A percentile compares a stretch with the other conserved stretches of the same genome.
Conservation (phyloP, 192 early-diverging fungal genomes). For the Linnemannia schmuckeri region DNA sequence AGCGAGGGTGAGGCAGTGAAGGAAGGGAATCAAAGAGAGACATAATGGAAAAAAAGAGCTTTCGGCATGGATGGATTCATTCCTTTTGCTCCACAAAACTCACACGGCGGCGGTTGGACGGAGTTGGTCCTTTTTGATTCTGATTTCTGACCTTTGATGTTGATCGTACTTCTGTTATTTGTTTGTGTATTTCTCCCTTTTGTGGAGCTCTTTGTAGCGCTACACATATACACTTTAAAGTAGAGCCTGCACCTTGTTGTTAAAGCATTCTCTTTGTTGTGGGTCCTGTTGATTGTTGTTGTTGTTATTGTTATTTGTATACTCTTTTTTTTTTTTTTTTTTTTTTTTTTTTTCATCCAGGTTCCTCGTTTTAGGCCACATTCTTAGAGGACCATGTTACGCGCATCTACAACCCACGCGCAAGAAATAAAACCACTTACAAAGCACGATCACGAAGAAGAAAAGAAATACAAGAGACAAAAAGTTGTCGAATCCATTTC, state of each 20-base stretch:
- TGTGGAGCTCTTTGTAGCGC: neutral
- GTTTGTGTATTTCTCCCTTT: neutral
- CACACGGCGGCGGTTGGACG: slow-evolving; percentile 12
- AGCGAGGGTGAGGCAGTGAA: neutral
- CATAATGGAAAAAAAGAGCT: neutral
- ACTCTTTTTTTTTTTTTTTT: too few species aligned
- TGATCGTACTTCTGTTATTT: neutral
- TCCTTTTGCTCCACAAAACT: slow-evolving; percentile 15
- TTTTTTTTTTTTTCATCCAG: neutral
- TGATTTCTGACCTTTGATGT: neutral
- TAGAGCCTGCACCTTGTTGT: neutral
- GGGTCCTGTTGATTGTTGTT: neutral
- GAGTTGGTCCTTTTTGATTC: neutral
- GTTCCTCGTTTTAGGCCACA: neutral
- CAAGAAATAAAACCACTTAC: neutral
- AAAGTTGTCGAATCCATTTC: too few species aligned
- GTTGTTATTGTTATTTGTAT: neutral
- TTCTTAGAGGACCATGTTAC: neutral
- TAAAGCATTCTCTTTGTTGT: neutral
- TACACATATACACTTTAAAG: neutral
- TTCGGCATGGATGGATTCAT: neutral
- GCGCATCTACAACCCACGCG: neutral
- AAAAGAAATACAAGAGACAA: neutral
- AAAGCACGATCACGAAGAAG: neutral
- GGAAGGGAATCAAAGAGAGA: neutral